phyloP scores from a whole-genome alignment of 176 grass and related monocot species.

The Pharus latifolius region DNA sequence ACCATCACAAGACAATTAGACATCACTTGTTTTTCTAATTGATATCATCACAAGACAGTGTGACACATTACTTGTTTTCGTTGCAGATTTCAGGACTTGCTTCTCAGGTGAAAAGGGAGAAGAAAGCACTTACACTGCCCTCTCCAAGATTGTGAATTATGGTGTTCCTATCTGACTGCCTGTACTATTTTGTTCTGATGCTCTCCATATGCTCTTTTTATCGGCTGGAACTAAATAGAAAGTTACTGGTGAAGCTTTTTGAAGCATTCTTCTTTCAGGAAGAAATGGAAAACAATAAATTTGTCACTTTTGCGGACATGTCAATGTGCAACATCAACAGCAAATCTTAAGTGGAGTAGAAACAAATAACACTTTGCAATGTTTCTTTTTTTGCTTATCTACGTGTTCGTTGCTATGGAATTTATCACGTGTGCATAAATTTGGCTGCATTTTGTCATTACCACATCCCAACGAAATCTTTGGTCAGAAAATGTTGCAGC shows the following conservation, averaged over 20 bases:
- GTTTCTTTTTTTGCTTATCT: background rate
- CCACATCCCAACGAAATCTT: too few species aligned
- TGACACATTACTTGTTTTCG: too few species aligned
- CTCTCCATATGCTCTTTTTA: background rate
- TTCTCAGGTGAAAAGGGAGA: slow-evolving; percentile 44
- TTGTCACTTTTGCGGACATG: background rate
- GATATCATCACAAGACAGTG: too few species aligned
- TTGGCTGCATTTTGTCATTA: too few species aligned
- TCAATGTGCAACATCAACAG: background rate
- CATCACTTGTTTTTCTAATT: background rate
- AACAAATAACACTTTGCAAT: background rate
- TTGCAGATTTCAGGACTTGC: slow-evolving; percentile 32
- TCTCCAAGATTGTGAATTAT: slow-evolving; percentile 37
- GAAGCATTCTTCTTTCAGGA: background rate
- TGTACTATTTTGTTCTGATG: background rate
- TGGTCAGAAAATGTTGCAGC: too few species aligned
- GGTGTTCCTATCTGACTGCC: slow-evolving; percentile 27
- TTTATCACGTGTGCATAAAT: too few species aligned
- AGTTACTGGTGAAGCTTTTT: background rate
- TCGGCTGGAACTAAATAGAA: background rate
- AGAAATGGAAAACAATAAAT: background rate
- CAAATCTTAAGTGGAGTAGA: background rate
- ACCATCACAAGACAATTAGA: background rate
- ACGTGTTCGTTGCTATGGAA: background rate
- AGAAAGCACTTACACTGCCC: slow-evolving; percentile 15